phyloP scores from a whole-genome alignment of 306 rosid genomes.

The Quercus mongolica region DNA sequence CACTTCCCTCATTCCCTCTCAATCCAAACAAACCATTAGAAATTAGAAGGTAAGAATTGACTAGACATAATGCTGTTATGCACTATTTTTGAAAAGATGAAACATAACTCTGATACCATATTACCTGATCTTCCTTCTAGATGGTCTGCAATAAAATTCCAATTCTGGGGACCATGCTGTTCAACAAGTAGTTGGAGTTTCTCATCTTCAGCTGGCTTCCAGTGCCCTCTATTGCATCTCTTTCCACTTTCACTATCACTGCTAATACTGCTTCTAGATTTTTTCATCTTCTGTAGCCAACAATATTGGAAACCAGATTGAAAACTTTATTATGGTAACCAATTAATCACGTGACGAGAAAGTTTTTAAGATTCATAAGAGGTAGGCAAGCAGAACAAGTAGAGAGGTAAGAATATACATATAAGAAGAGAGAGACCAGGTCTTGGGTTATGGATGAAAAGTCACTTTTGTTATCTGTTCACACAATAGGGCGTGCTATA shows the following conservation, averaged over 20 bases:
- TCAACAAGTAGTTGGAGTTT: slow-evolving; percentile 43
- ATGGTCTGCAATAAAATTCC: slow-evolving; percentile 62
- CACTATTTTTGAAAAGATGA: no score
- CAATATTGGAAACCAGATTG: not conserved
- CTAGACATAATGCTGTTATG: no score
- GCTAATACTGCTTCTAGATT: slow-evolving; percentile 22
- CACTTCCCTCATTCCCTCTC: no score
- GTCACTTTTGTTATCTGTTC: slow-evolving; percentile 38
- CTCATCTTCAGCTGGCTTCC: slow-evolving; percentile 58
- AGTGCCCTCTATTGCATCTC: slow-evolving; percentile 53
- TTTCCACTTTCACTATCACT: slow-evolving; percentile 14
- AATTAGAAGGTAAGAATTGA: no score
- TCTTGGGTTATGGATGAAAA: slow-evolving; percentile 29
- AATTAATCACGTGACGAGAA: not conserved
- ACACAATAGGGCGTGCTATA: slow-evolving; percentile 14
- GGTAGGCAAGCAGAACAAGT: not conserved
- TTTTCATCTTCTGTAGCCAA: slow-evolving; percentile 18
- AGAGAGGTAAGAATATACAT: not conserved
- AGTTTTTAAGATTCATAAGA: not conserved
- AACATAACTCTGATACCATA: not conserved
- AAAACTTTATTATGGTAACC: not conserved
- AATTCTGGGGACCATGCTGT: slow-evolving; percentile 53
- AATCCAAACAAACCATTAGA: no score
- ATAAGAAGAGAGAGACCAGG: not conserved
- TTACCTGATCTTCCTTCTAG: slow-evolving; percentile 61